Evolutionary conservation across 2,329 filamentous ascomycete genomes (phyloP), one percentile per base, ranked within the genome.

Genomic region (Penicillium sp.): DNA sequence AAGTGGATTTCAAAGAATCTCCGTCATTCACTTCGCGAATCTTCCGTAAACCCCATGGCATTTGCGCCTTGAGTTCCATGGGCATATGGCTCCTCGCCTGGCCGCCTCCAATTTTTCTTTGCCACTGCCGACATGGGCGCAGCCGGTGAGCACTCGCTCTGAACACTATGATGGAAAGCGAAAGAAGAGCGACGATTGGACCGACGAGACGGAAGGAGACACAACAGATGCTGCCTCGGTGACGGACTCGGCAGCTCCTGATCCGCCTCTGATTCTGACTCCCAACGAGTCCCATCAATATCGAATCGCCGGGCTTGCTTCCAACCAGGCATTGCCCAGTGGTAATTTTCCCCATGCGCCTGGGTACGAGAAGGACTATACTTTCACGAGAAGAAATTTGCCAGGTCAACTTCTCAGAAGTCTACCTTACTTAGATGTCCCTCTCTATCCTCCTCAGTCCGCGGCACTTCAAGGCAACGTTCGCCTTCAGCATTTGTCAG

Each of bases 401-500:
- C 47, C 51, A 33, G 49, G 51, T 18, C 56, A 59, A 15, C 50
- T 70, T 24, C 47, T 68, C 29, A 58, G 56, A 38, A 61, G 65
- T 31, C 53, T 75, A 36, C 64, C 70, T 7, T 52, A 59, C 18
- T 56, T 73, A 41, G 66, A 69, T 18, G 59, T 65, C 31, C 71
- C 71, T 3, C 56, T 75, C 13, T 73, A 67, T 46, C 54, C 65
- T 23, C 67, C 69, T 34, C 66, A 67, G 26, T 63, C 69, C 42
- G 53, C 65, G 36, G 68, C 65, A 15, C 61, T 66, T 34, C 64
- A 68, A 39, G 60, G 63, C 29, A 74, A 68, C 44, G 61, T 77
- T 41, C 75, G 74, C 31, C 57, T 74, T 24, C 76, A 74, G 16
- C 86, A 92, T 71, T 71, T 93, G 5, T 79, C 82, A 50, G 82